Base-by-base conservation (phyloP, 805 yeast species). In the Candida koratica region DNA sequence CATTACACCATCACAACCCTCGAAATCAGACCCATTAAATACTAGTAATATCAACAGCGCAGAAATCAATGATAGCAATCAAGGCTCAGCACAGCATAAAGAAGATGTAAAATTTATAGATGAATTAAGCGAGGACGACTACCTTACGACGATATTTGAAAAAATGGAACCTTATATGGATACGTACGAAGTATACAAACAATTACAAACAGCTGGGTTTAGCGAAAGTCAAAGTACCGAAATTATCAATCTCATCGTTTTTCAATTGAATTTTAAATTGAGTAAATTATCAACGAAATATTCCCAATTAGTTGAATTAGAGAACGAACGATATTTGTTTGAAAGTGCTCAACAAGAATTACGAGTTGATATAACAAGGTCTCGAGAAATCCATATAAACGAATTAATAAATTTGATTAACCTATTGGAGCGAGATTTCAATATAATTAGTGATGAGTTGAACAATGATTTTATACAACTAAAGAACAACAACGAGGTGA, bases 321-420 rank as follows among this genome's bases (percentile, higher is more conserved):
- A 89, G 44, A 90, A 89, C 50, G 96, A 90, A 49, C 73, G 77
- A 15, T 93, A 90, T 53, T 61, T 93, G 10, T 89, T 87, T 56
- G 90, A 88, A 53, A 94, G 96, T 20, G 96, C 96, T 0, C 86
- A 86, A 43, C 81, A 89, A 37, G 97, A 90, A 56, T 60, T 90
- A 24, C 61, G 82, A 32, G 85, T 83, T 29, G 96, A 88, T 48
- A 75, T 88, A 16, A 78, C 81, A 26, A 71, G 80, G 26, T 73
- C 82, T 19, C 65, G 97, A 45, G 88, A 82, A 44, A 64, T 68
- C 9, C 84, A 85, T 42, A 66, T 83, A 36, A 79, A 79, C 45
- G 81, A 79, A 36, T 67, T 81, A 36, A 77, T 82, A 15, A 73
- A 78, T 41, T 77, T 79, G 30, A 73, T 83, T 27, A 80, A 83